phyloP scores from a whole-genome alignment of 129 eudicot genomes.

The Escallonia rubra region DNA sequence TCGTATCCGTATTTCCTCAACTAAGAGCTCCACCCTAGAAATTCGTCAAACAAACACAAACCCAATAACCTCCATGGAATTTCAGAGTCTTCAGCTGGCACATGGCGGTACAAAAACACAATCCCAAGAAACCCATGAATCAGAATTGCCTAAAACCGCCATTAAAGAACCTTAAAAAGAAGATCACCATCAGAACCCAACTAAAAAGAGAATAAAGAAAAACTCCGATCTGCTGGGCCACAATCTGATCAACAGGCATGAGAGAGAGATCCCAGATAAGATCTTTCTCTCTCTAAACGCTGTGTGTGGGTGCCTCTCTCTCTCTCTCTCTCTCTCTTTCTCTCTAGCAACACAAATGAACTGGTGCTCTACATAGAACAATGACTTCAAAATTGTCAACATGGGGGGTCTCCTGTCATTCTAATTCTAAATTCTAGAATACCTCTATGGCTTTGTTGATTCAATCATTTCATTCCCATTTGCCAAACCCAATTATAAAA shows the following conservation, averaged over 20 bases:
- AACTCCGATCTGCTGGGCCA: constrained; percentile 43
- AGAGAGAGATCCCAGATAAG: constrained; percentile 40
- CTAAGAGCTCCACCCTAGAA: constrained; percentile 14
- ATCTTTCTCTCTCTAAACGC: constrained; percentile 24
- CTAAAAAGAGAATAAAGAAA: background rate
- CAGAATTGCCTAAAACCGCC: constrained; percentile 1
- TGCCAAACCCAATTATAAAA: constrained; percentile 29
- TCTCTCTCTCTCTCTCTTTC: constrained; percentile 21
- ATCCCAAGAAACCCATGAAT: background rate
- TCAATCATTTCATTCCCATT: constrained; percentile 48
- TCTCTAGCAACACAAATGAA: constrained; percentile 21
- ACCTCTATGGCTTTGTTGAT: constrained; percentile 40
- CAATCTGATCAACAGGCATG: constrained; percentile 27
- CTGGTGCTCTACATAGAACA: constrained; percentile 13
- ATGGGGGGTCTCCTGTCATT: constrained; percentile 33
- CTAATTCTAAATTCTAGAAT: constrained; percentile 14
- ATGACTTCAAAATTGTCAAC: constrained; percentile 59
- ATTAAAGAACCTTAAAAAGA: constrained; percentile 12
- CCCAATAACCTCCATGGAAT: constrained; percentile 15
- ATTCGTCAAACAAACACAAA: constrained; percentile 18
- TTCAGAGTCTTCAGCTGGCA: constrained; percentile 19
- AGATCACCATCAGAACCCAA: constrained; percentile 20
- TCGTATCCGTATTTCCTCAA: background rate
- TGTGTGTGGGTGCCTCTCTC: background rate
- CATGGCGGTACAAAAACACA: constrained; percentile 8